phyloP scores from a whole-genome alignment of 2,329 filamentous ascomycete genomes.

The Talaromyces sp. region DNA sequence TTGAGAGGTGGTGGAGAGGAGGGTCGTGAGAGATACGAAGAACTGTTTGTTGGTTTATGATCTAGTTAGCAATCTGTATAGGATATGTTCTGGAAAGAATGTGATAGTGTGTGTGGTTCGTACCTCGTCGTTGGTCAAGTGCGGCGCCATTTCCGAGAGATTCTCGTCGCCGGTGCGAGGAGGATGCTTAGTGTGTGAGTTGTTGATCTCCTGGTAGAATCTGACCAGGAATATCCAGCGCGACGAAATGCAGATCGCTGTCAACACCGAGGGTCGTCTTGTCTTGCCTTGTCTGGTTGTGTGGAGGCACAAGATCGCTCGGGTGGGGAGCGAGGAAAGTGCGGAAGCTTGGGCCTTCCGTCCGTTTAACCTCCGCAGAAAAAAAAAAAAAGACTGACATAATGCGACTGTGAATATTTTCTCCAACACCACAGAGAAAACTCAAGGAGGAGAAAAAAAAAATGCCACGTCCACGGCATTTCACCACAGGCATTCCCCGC shows the following conservation, averaged over 20 bases:
- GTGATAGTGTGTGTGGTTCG: conserved; percentile 2
- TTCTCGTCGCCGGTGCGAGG: background rate
- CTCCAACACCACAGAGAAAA: background rate
- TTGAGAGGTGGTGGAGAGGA: conserved; percentile 36
- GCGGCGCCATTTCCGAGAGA: conserved; percentile 24
- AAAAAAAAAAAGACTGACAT: background rate
- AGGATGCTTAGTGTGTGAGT: background rate
- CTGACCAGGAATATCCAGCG: background rate
- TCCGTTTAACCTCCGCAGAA: conserved; percentile 11
- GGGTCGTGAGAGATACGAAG: conserved; percentile 35
- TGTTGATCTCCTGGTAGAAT: background rate
- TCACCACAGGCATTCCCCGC: conserved; percentile 39
- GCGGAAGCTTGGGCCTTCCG: conserved; percentile 16
- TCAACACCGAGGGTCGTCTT: background rate
- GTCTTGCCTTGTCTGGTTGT: background rate
- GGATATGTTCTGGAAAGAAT: conserved; percentile 3
- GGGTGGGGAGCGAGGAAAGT: conserved; percentile 11
- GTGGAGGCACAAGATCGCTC: background rate
- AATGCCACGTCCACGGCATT: conserved; percentile 27
- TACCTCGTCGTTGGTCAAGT: conserved; percentile 40
- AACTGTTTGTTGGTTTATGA: conserved; percentile 27
- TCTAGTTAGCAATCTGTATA: conserved; percentile 12
- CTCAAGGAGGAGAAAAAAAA: background rate
- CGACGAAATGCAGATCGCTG: background rate
- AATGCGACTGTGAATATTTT: conserved; percentile 3